Conservation (phyloP, 129 eudicot species). For the Centrapalus pauciflorus region DNA sequence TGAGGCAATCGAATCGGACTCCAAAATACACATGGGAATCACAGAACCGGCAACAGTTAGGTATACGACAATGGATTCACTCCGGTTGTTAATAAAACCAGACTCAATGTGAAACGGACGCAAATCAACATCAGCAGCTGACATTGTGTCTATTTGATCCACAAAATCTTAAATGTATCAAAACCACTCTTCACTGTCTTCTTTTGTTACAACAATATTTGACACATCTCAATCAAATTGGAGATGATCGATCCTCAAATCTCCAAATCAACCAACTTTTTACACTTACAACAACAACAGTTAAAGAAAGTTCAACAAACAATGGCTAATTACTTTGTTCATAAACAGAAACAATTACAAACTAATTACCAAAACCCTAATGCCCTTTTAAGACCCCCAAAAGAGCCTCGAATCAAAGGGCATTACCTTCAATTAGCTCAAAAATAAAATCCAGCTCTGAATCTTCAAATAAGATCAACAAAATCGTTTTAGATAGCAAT, state of each 20-base stretch:
- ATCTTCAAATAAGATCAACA: neutral
- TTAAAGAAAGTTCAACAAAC: neutral
- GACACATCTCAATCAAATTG: slow-evolving; percentile 21
- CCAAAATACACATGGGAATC: slow-evolving; percentile 71
- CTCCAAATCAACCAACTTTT: neutral
- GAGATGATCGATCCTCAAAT: neutral
- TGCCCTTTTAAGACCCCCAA: slow-evolving; percentile 26
- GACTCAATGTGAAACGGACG: slow-evolving; percentile 41
- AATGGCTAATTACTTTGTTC: neutral
- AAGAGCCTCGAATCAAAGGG: slow-evolving; percentile 26
- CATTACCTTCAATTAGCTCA: slow-evolving; percentile 17
- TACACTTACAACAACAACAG: neutral
- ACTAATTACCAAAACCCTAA: neutral
- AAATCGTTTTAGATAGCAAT: neutral
- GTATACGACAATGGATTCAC: slow-evolving; percentile 44
- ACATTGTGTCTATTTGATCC: slow-evolving; percentile 34
- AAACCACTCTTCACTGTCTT: slow-evolving; percentile 7
- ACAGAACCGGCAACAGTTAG: slow-evolving; percentile 53
- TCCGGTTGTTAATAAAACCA: slow-evolving; percentile 24
- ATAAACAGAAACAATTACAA: slow-evolving; percentile 2
- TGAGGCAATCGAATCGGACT: slow-evolving; percentile 76
- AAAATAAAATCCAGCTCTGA: slow-evolving; percentile 4
- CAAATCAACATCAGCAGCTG: slow-evolving; percentile 63
- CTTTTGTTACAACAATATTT: slow-evolving; percentile 18
- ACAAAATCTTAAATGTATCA: neutral